phyloP scores from a whole-genome alignment of 75 land plant genomes.

The Pinus taeda region DNA sequence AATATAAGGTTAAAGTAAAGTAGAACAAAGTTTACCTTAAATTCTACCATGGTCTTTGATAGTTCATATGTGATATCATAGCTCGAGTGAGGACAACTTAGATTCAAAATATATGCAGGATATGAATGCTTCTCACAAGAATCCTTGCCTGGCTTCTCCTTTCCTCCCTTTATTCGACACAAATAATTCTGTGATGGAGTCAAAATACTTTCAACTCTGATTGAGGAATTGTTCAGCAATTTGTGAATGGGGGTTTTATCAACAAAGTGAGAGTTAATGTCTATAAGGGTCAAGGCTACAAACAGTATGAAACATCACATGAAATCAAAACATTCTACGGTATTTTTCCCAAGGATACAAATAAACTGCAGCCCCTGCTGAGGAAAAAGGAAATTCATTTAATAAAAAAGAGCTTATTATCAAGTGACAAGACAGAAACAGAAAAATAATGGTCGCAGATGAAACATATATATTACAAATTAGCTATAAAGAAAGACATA shows the following conservation, averaged over 20 bases:
- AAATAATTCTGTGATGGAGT: slow-evolving; percentile 7
- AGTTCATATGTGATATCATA: slow-evolving; percentile 89
- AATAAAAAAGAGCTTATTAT: neutral
- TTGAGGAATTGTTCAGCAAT: slow-evolving; percentile 50
- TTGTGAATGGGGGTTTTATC: slow-evolving; percentile 84
- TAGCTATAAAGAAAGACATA: slow-evolving; percentile 1
- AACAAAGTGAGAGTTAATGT: slow-evolving; percentile 79
- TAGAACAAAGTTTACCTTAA: slow-evolving; percentile 61
- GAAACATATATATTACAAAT: neutral
- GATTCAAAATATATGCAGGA: slow-evolving; percentile 69
- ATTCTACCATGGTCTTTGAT: slow-evolving; percentile 76
- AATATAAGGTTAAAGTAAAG: neutral
- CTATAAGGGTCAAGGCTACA: slow-evolving; percentile 45
- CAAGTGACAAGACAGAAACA: slow-evolving; percentile 4
- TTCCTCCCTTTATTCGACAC: slow-evolving; percentile 19
- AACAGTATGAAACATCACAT: neutral
- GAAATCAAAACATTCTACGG: neutral
- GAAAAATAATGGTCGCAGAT: neutral
- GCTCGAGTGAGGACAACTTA: slow-evolving; percentile 56
- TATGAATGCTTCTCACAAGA: slow-evolving; percentile 17
- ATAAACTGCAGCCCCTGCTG: slow-evolving; percentile 78
- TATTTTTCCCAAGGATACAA: slow-evolving; percentile 63
- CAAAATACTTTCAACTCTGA: slow-evolving; percentile 8
- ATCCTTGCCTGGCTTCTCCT: slow-evolving; percentile 4
- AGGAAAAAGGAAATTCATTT: slow-evolving; percentile 6